phyloP scores from a whole-genome alignment of 306 rosid genomes.

The Crotalaria pallida region DNA sequence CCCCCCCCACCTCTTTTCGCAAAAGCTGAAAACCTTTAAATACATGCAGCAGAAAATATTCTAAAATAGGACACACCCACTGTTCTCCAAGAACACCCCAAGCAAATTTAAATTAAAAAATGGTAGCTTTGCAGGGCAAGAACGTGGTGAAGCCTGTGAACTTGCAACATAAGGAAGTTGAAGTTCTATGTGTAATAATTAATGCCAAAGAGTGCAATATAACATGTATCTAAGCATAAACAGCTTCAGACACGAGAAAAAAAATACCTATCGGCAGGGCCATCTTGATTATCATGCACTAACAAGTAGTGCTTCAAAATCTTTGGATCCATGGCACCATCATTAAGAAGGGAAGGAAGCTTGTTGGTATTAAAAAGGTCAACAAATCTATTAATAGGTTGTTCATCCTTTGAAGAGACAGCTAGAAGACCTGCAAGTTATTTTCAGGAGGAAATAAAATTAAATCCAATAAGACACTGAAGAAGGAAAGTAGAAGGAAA shows the following conservation, averaged over 20 bases:
- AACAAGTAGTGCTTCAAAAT: slow-evolving; percentile 85
- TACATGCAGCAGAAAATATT: background rate
- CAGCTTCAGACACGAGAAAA: slow-evolving; percentile 11
- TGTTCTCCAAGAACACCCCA: background rate
- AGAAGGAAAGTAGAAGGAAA: slow-evolving; percentile 6
- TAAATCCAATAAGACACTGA: slow-evolving; percentile 1
- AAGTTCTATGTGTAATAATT: background rate
- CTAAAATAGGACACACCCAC: background rate
- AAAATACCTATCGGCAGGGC: slow-evolving; percentile 64
- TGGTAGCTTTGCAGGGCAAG: background rate
- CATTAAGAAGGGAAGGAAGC: slow-evolving; percentile 80
- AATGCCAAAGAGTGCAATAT: background rate
- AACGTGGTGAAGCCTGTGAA: background rate
- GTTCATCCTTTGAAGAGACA: slow-evolving; percentile 90
- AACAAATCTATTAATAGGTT: slow-evolving; percentile 72
- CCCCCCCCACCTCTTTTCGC: background rate
- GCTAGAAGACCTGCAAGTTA: slow-evolving; percentile 75
- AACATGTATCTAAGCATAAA: slow-evolving; percentile 2
- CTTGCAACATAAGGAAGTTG: background rate
- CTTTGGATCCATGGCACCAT: slow-evolving; percentile 91
- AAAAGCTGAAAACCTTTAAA: slow-evolving; percentile 12
- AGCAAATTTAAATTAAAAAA: background rate
- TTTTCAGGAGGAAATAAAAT: slow-evolving; percentile 18
- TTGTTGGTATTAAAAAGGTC: slow-evolving; percentile 72
- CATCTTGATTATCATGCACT: slow-evolving; percentile 92